phyloP scores from a whole-genome alignment of 805 yeast genomes.

The Candida fluviatilis region DNA sequence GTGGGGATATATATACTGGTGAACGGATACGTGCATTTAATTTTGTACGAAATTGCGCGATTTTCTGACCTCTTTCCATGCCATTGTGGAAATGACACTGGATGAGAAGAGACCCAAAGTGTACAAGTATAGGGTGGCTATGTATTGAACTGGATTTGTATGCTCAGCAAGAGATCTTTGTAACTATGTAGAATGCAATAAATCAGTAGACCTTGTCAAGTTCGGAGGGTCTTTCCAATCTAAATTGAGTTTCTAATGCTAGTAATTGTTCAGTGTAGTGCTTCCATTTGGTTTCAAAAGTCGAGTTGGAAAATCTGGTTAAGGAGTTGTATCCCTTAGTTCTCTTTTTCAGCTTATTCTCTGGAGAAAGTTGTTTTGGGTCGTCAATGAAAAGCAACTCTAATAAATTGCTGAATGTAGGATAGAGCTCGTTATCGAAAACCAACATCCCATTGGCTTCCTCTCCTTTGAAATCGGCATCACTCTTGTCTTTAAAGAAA shows the following conservation, averaged over 20 bases:
- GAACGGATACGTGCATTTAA: not conserved
- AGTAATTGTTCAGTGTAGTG: slow-evolving; percentile 14
- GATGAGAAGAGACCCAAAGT: too few relatives aligned
- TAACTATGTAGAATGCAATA: too few relatives aligned
- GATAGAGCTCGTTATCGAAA: slow-evolving; percentile 20
- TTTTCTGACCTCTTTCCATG: too few relatives aligned
- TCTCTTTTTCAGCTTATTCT: slow-evolving; percentile 39
- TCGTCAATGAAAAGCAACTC: slow-evolving; percentile 35
- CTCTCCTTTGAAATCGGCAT: slow-evolving; percentile 57
- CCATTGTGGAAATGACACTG: too few relatives aligned
- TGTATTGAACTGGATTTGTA: too few relatives aligned
- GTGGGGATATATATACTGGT: too few relatives aligned
- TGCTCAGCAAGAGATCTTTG: too few relatives aligned
- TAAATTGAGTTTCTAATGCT: slow-evolving; percentile 19
- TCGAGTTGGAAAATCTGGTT: slow-evolving; percentile 58
- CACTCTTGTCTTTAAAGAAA: slow-evolving; percentile 65
- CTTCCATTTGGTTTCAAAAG: slow-evolving; percentile 55
- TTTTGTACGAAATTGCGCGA: too few relatives aligned
- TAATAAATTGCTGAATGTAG: slow-evolving; percentile 50
- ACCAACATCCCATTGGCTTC: slow-evolving; percentile 3
- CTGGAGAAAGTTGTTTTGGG: slow-evolving; percentile 19
- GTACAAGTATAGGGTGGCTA: too few relatives aligned
- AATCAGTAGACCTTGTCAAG: slow-evolving; percentile 24
- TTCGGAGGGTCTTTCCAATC: slow-evolving; percentile 24
- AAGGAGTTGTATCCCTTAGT: slow-evolving; percentile 39